These are phyloP conservation scores for Nicotiana paniculata DNA, from an alignment of 257 asterid species.

Conservation along the genomic window DNA sequence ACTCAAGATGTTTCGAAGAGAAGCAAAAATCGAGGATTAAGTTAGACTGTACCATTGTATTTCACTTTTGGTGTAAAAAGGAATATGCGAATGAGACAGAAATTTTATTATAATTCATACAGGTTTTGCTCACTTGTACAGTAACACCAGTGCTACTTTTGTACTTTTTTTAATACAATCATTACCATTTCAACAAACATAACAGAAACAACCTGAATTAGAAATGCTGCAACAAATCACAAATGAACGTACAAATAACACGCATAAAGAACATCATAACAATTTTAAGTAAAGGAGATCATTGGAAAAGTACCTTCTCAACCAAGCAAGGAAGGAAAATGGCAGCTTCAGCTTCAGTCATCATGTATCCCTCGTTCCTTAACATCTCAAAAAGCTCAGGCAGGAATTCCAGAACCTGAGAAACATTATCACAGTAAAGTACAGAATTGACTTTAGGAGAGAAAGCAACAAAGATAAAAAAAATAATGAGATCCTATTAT, in stretches of 20 bases:
- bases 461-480: neutral
- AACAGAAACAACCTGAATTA: neutral
- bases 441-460: constrained; percentile 6
- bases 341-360: constrained; percentile 97
- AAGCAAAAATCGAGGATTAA: neutral
- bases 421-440: constrained; percentile 13
- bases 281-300: constrained; percentile 2
- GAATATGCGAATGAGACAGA: neutral
- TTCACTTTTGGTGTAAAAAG: neutral
- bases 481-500: neutral
- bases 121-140: neutral
- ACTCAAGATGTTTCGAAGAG: neutral
- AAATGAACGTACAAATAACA: neutral
- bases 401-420: constrained; percentile 94
- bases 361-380: constrained; percentile 74
- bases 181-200: neutral
- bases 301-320: constrained; percentile 60
- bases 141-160: neutral
- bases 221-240: neutral
- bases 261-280: neutral
- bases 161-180: neutral
- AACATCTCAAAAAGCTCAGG: constrained; percentile 83
- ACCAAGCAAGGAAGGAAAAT: constrained; percentile 88
- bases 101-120: neutral
- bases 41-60: neutral